These are phyloP conservation scores for Atalantia buxifolia DNA, from an alignment of 345 rosid species.

Conservation along the genomic window DNA sequence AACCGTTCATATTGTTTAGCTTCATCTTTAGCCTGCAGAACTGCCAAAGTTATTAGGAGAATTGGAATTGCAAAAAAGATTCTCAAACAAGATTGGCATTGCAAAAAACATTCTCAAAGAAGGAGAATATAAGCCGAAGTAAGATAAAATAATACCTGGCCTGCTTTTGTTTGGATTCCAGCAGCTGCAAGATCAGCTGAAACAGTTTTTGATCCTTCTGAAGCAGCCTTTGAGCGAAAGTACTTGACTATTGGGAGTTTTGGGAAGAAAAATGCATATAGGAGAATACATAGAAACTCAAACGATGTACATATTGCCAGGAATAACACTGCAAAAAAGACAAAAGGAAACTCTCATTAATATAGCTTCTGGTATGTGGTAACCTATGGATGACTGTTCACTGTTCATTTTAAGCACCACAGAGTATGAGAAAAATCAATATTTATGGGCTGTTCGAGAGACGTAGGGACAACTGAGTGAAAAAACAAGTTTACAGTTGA, in stretches of 20 bases:
- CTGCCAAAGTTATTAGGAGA: background rate
- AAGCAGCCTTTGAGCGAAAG: slow-evolving; percentile 79
- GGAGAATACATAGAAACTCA: slow-evolving; percentile 61
- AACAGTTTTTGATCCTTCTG: slow-evolving; percentile 87
- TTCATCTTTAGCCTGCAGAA: slow-evolving; percentile 39
- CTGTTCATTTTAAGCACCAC: background rate
- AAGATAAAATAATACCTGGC: slow-evolving; percentile 4
- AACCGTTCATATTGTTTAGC: slow-evolving; percentile 38
- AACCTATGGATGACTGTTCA: background rate
- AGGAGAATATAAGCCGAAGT: background rate
- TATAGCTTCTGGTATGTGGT: background rate
- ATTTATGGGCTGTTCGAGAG: background rate
- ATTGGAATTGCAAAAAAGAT: too few relatives aligned
- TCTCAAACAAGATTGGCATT: too few relatives aligned
- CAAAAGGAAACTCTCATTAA: background rate
- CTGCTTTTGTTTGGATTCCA: slow-evolving; percentile 50
- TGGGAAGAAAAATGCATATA: slow-evolving; percentile 64
- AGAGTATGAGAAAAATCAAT: background rate
- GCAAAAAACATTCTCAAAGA: background rate
- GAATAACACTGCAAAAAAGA: slow-evolving; percentile 56
- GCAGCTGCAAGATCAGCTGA: slow-evolving; percentile 81
- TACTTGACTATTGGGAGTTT: slow-evolving; percentile 78
- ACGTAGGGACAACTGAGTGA: background rate
- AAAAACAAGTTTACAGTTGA: background rate
- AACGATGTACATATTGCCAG: slow-evolving; percentile 63